Evolutionary conservation across 2,329 filamentous ascomycete genomes (phyloP), one percentile per base, ranked within the genome.

Genomic region (Dactylellina haptotyla): DNA sequence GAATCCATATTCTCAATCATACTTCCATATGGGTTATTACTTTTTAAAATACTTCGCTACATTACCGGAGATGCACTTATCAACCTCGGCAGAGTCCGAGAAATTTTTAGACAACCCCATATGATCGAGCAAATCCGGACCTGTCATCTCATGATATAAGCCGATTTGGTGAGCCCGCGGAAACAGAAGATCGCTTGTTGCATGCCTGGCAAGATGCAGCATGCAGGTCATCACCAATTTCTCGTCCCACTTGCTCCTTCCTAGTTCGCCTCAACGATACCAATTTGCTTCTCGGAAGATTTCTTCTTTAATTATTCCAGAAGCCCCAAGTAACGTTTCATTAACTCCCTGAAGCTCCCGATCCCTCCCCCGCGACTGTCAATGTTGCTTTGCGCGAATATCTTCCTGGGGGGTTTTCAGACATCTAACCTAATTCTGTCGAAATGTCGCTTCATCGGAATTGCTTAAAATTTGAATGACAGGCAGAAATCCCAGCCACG

Each of bases 231-330:
- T 56, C 50, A 37, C 8, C 18, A 51, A 56, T 51, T 67, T 59
- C 43, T 59, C 45, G 53, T 58, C 51, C 53, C 63, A 67, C 53
- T 41, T 41, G 28, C 48, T 59, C 63, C 63, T 67, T 67, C 63
- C 63, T 45, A 14, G 30, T 66, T 66, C 62, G 54, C 51, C 57
- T 65, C 39, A 41, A 57, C 62, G 28, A 3, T 25, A 16, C 30
- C 9, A 23, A 54, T 54, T 54, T 54, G 50, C 45, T 57, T 32
- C 41, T 51, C 25, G 37, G 12, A 45, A 48, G 32, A 25, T 32
- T 58, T 53, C 46, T 32, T 37, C 50, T 58, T 37, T 9, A 20
- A 54, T 54, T 34, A 16, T 54, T 54, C 50, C 12, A 54, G 53
- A 57, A 57, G 30, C 12, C 28, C 4, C 5, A 12, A 20, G 5